Base-by-base conservation (phyloP, 148 eudicot genomes). In the Beta vulgaris region DNA sequence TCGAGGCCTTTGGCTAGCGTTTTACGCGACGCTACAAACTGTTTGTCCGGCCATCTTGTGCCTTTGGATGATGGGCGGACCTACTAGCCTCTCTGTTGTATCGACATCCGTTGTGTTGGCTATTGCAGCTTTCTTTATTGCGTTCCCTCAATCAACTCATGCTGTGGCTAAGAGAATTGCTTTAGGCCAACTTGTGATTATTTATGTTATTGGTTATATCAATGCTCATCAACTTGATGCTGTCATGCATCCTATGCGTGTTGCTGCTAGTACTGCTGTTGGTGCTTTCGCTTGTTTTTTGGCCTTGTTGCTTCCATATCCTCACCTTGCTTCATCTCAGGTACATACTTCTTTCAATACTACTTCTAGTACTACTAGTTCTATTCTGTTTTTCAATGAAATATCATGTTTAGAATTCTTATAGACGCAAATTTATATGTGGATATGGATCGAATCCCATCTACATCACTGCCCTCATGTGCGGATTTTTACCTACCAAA, bases 211-310 rank as follows among this genome's bases (percentile, higher is more conserved):
- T 31, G 97, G 84, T 1, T 91, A 48, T 40, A 80, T 84, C 4
- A 82, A 85, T 35, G 91, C 83, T 43, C 82, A 40, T 5, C 32
- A 64, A 0, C 82, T 80, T 39, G 81, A 87, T 66, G 74, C 91
- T 15, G 54, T 91, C 14, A 87, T 87, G 97, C 97, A 91, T 49
- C 93, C 93, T n/a, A 37, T 91, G 10, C 93, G 80, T 74, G 89
- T 91, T 42, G 93, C 90, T 4, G 87, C 88, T 32, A 87, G 93
- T 75, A 91, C 97, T 7, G 93, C 89, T 12, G 63, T 87, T 57
- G 97, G 97, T n/a, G 91, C 85, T 2, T 29, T 85, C 64, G 90
- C 93, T 72, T 85, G 91, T 81, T 84, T 91, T 37, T 31, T 87
- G n/a, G 93, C 93, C 44, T 34, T 91, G 82, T 64, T 91, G 75